Evolutionary conservation across 176 grass and related monocot species (phyloP).

Genomic region (Olyra latifolia): DNA sequence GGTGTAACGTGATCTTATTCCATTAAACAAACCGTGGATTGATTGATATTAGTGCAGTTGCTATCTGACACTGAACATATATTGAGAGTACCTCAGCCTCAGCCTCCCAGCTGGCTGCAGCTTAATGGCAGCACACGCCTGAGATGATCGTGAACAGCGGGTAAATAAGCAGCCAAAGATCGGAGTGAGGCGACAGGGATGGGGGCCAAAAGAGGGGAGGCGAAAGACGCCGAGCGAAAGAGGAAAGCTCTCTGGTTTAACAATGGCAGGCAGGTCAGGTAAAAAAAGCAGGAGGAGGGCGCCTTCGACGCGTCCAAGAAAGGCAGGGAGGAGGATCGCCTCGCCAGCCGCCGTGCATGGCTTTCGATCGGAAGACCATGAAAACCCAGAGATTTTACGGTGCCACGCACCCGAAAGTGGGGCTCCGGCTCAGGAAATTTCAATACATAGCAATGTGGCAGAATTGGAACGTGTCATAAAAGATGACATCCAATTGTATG

Average conservation of each 20-base stretch:
- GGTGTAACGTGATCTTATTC: too few species aligned
- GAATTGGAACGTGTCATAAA: too few species aligned
- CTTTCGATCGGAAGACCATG: neutral
- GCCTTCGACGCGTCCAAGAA: conserved; percentile 19
- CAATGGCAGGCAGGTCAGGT: neutral
- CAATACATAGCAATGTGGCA: too few species aligned
- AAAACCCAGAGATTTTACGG: neutral
- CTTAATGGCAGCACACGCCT: neutral
- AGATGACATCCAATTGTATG: too few species aligned
- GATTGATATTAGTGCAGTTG: too few species aligned
- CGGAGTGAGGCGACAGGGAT: neutral
- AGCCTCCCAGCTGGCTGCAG: neutral
- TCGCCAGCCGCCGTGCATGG: too few species aligned
- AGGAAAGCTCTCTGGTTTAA: neutral
- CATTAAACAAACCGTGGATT: too few species aligned
- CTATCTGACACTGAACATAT: too few species aligned
- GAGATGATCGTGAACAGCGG: neutral
- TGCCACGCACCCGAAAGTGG: neutral
- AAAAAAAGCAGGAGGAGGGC: neutral
- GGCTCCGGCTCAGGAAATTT: neutral
- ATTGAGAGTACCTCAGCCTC: too few species aligned
- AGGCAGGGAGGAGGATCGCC: neutral
- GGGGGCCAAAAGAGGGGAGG: neutral
- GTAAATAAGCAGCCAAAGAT: neutral
- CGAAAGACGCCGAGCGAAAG: neutral